A percentile compares a stretch with the other conserved stretches of the same genome.
Evolutionary conservation across 2,329 filamentous ascomycete species (phyloP).

Genomic region (Talaromyces piceae): DNA sequence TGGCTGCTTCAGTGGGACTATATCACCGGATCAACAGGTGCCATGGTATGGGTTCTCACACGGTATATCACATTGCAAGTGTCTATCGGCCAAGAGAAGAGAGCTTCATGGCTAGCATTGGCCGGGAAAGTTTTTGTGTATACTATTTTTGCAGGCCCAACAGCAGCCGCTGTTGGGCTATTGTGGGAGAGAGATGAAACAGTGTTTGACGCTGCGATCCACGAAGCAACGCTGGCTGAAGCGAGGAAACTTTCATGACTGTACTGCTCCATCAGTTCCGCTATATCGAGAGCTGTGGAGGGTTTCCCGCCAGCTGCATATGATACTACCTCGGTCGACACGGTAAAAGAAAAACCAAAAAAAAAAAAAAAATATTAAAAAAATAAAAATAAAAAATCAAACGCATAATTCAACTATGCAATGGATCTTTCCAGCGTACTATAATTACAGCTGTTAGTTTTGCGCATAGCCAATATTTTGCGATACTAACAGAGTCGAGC

Average conservation of each 20-base stretch:
- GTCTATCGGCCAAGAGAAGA: not conserved
- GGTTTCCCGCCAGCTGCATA: too few relatives aligned
- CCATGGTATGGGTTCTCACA: not conserved
- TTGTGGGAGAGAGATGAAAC: constrained; percentile 4
- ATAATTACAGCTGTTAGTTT: too few relatives aligned
- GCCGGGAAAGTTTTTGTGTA: not conserved
- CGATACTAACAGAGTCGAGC: too few relatives aligned
- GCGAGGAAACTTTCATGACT: not conserved
- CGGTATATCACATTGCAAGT: not conserved
- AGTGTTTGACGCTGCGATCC: not conserved
- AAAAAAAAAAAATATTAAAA: too few relatives aligned
- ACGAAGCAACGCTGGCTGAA: not conserved
- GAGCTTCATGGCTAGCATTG: not conserved
- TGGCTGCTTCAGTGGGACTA: constrained; percentile 5
- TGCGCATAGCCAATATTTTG: too few relatives aligned
- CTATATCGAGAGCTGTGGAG: too few relatives aligned
- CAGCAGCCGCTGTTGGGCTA: not conserved
- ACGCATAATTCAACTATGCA: too few relatives aligned
- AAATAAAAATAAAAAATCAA: too few relatives aligned
- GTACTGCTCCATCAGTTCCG: too few relatives aligned
- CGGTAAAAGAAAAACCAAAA: too few relatives aligned
- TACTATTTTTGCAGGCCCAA: not conserved
- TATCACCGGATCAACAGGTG: not conserved
- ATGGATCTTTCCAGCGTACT: too few relatives aligned
- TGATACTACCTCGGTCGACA: too few relatives aligned